Conservation (phyloP, 768 basidiomycete genomes). For the Trametes punicea region DNA sequence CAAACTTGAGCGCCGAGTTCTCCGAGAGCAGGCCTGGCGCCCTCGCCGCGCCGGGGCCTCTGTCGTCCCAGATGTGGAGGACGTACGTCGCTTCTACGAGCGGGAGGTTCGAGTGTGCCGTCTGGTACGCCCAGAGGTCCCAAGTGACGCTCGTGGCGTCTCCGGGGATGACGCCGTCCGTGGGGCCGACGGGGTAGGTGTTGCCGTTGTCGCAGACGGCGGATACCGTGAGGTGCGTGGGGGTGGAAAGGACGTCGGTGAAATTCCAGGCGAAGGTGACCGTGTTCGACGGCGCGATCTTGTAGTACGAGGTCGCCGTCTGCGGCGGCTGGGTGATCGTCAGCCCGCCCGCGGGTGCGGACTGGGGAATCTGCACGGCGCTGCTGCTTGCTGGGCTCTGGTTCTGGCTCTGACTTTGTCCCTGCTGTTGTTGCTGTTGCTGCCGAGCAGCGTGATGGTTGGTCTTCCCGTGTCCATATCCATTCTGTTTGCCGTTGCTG, state of each 20-base stretch:
- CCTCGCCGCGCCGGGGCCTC: constrained; percentile 61
- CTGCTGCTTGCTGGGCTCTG: neutral
- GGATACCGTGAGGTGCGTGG: constrained; percentile 72
- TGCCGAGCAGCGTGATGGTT: neutral
- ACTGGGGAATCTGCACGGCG: constrained; percentile 39
- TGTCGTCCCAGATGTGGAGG: constrained; percentile 76
- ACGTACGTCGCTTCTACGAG: constrained; percentile 77
- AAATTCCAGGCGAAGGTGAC: constrained; percentile 94
- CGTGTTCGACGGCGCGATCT: constrained; percentile 68
- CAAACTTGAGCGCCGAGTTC: constrained; percentile 72
- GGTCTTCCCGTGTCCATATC: neutral
- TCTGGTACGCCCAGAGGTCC: constrained; percentile 78
- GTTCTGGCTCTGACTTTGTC: neutral
- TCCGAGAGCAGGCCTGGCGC: constrained; percentile 64
- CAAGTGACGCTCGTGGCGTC: constrained; percentile 71
- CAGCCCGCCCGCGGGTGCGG: constrained; percentile 60
- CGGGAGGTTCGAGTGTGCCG: constrained; percentile 55
- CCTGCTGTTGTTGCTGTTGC: neutral
- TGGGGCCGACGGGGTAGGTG: constrained; percentile 85
- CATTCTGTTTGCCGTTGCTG: neutral
- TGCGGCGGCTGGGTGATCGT: constrained; percentile 79
- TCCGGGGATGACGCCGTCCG: constrained; percentile 67
- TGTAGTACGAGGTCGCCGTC: constrained; percentile 81
- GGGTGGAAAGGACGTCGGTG: constrained; percentile 66
- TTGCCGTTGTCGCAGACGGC: constrained; percentile 85